These are phyloP conservation scores for Phoma sp. DNA, from an alignment of 2,329 filamentous ascomycete genomes.

Conservation along the genomic window DNA sequence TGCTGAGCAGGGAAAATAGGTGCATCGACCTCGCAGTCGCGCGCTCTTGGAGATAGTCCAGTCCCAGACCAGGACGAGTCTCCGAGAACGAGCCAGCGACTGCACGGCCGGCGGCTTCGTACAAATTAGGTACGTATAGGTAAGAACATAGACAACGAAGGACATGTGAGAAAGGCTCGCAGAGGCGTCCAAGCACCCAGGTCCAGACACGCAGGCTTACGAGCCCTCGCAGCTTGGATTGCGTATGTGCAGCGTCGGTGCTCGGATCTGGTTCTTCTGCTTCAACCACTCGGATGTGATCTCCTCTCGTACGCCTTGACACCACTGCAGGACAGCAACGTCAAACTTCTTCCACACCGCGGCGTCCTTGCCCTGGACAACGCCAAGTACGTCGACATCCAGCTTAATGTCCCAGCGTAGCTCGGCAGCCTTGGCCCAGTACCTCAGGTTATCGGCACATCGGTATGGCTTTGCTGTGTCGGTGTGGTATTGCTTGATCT, in stretches of 20 bases:
- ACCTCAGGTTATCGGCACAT: conserved; percentile 89
- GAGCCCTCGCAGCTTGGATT: conserved; percentile 42
- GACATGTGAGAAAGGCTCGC: conserved; percentile 20
- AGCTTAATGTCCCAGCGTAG: conserved; percentile 89
- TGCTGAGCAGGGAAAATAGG: conserved; percentile 14
- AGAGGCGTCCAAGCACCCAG: conserved; percentile 3
- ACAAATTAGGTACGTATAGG: conserved; percentile 29
- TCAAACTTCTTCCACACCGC: conserved; percentile 84
- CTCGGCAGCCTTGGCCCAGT: conserved; percentile 96
- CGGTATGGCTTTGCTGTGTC: conserved; percentile 95
- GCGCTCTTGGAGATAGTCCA: neutral
- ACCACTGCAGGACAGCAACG: conserved; percentile 82
- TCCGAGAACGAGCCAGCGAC: neutral
- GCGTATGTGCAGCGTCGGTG: conserved; percentile 47
- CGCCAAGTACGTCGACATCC: conserved; percentile 81
- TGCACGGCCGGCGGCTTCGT: conserved; percentile 19
- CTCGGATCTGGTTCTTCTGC: conserved; percentile 45
- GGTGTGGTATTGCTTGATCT: conserved; percentile 87
- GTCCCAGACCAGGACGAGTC: conserved; percentile 5
- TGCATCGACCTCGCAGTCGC: conserved; percentile 3
- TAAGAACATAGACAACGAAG: conserved; percentile 38
- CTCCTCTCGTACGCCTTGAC: conserved; percentile 80
- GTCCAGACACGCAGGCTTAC: conserved; percentile 15
- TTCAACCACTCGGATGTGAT: conserved; percentile 73
- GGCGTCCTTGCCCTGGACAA: conserved; percentile 76